These are phyloP conservation scores for Colletotrichum orchidophilum DNA, from an alignment of 2,329 filamentous ascomycete species.

Conservation along the genomic window DNA sequence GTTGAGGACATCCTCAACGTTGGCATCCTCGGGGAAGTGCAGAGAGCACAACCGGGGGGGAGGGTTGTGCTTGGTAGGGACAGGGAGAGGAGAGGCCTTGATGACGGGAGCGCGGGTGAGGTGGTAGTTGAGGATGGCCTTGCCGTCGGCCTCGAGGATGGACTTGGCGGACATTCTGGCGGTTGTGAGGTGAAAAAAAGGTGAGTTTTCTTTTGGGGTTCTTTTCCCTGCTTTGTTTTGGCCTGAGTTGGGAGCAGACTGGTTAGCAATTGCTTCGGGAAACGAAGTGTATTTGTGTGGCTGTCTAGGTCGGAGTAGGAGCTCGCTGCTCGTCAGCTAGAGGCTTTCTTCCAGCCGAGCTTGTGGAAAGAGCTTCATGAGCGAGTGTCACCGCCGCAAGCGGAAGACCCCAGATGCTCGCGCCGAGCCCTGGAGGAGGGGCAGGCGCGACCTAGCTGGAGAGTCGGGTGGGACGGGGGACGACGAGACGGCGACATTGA, in stretches of 20 bases:
- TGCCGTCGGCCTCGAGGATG: slow-evolving; percentile 98
- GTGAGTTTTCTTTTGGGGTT: slow-evolving; percentile 26
- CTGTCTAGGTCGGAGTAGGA: background rate
- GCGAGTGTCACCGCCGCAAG: slow-evolving; percentile 25
- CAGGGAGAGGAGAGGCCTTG: slow-evolving; percentile 94
- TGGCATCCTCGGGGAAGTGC: slow-evolving; percentile 89
- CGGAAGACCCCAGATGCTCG: slow-evolving; percentile 3
- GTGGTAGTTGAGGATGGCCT: slow-evolving; percentile 99
- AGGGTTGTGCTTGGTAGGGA: slow-evolving; percentile 88
- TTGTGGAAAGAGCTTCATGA: background rate
- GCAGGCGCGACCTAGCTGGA: background rate
- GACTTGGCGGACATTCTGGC: slow-evolving; percentile 76
- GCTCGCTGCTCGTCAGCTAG: background rate
- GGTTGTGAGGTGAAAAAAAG: slow-evolving; percentile 19
- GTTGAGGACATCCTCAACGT: slow-evolving; percentile 85
- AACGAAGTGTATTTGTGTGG: slow-evolving; percentile 2
- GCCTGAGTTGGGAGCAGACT: background rate
- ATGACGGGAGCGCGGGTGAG: slow-evolving; percentile 96
- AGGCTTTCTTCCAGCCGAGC: slow-evolving; percentile 11
- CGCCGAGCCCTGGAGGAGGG: slow-evolving; percentile 13
- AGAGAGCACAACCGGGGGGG: slow-evolving; percentile 90
- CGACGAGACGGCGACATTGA: background rate
- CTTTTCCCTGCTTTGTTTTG: slow-evolving; percentile 25
- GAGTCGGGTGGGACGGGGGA: slow-evolving; percentile 2
- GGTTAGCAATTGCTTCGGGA: slow-evolving; percentile 21